phyloP scores from a whole-genome alignment of 208 protist genomes.

The Wallacemonas rigidus region DNA sequence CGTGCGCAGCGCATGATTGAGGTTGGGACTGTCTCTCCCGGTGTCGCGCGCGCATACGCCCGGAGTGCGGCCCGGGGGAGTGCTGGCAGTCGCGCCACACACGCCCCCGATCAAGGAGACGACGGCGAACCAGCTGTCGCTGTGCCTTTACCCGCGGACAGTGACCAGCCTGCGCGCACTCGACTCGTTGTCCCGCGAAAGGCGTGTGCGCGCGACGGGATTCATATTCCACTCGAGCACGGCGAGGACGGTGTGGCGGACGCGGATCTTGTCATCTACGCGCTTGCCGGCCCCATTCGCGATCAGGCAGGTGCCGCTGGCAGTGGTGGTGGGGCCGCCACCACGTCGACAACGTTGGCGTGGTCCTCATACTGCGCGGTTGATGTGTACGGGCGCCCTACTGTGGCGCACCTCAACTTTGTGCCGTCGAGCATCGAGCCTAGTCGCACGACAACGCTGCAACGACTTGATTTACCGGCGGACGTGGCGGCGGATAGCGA shows the following conservation, averaged over 20 bases:
- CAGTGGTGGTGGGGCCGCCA: slow-evolving; percentile 7
- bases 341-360: slow-evolving; percentile 32
- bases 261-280: slow-evolving; percentile 69
- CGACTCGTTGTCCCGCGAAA: slow-evolving; percentile 28
- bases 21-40: slow-evolving; percentile 12
- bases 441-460: slow-evolving; percentile 5
- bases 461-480: neutral
- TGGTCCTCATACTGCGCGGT: slow-evolving; percentile 52
- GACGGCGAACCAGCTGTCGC: neutral
- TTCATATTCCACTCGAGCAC: slow-evolving; percentile 38
- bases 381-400: slow-evolving; percentile 32
- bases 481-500: slow-evolving; percentile 2
- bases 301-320: slow-evolving; percentile 12
- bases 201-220: slow-evolving; percentile 26
- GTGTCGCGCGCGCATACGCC: neutral
- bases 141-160: neutral
- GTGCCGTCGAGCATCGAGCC: slow-evolving; percentile 37
- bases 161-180: neutral
- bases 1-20: slow-evolving; percentile 36
- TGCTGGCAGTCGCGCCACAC: too few species aligned
- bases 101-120: neutral
- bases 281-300: slow-evolving; percentile 34
- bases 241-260: slow-evolving; percentile 29
- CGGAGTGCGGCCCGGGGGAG: too few species aligned
- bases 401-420: slow-evolving; percentile 58